phyloP scores from a whole-genome alignment of 164 flowering plant species.

The Stephania japonica region DNA sequence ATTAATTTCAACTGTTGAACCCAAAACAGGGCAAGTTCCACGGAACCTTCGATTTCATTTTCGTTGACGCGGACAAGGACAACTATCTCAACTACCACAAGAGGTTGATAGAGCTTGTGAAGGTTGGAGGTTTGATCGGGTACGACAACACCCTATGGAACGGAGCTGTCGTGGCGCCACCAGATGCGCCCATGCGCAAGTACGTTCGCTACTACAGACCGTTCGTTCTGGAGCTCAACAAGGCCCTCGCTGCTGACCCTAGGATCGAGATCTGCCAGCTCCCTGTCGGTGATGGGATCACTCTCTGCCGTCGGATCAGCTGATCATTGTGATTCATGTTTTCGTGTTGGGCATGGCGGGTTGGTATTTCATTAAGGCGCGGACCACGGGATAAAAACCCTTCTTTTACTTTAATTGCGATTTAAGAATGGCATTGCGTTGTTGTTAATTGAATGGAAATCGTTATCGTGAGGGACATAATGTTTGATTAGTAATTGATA shows the following conservation, averaged over 20 bases:
- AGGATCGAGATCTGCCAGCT: conserved; percentile 93
- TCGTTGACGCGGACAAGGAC: conserved; percentile 98
- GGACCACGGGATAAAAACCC: too few relatives aligned
- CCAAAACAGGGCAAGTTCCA: conserved; percentile 57
- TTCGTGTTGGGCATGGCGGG: too few relatives aligned
- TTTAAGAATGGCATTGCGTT: too few relatives aligned
- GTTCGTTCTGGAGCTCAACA: conserved; percentile 91
- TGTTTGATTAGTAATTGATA: too few relatives aligned
- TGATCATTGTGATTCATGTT: conserved; percentile 24
- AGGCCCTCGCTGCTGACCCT: conserved; percentile 84
- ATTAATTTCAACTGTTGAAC: not conserved
- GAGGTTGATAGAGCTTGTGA: conserved; percentile 79
- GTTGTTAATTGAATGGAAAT: too few relatives aligned
- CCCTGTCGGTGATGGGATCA: conserved; percentile 95
- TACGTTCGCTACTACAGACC: conserved; percentile 88
- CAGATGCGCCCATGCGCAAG: conserved; percentile 83
- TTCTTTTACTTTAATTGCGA: too few relatives aligned
- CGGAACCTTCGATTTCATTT: conserved; percentile 82
- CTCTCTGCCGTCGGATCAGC: conserved; percentile 81
- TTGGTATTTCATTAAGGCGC: too few relatives aligned
- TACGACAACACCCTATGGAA: conserved; percentile 99
- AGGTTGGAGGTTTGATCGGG: conserved; percentile 86
- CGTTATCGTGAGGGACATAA: too few relatives aligned
- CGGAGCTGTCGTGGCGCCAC: conserved; percentile 90
- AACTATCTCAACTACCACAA: conserved; percentile 94